These are phyloP conservation scores for Suillus subalutaceus DNA, from an alignment of 768 basidiomycete genomes.

Conservation along the genomic window DNA sequence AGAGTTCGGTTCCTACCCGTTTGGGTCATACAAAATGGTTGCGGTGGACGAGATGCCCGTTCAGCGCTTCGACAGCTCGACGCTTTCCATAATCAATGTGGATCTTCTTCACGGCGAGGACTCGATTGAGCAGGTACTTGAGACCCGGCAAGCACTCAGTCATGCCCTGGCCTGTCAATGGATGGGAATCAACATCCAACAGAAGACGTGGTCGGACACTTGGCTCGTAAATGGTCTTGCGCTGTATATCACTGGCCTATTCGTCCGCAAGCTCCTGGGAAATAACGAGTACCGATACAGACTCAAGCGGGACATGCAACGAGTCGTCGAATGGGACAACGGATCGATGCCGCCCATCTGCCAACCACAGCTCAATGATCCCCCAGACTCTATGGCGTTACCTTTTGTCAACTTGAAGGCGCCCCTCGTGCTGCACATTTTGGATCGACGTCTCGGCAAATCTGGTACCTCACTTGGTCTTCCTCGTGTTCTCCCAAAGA, in stretches of 20 bases:
- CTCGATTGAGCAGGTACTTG: constrained; percentile 91
- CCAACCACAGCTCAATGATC: constrained; percentile 82
- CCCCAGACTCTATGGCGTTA: constrained; percentile 76
- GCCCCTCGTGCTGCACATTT: constrained; percentile 93
- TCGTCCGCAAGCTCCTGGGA: constrained; percentile 84
- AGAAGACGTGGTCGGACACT: constrained; percentile 88
- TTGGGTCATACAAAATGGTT: constrained; percentile 90
- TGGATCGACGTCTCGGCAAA: constrained; percentile 92
- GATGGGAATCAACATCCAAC: constrained; percentile 95
- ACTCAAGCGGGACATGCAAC: constrained; percentile 95
- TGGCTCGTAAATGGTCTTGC: constrained; percentile 98
- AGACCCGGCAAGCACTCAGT: constrained; percentile 82
- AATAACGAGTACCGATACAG: constrained; percentile 97
- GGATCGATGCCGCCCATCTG: constrained; percentile 93
- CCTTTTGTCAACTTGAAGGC: constrained; percentile 95
- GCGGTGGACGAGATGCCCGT: constrained; percentile 89
- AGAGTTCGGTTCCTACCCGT: constrained; percentile 96
- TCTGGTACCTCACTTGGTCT: constrained; percentile 94
- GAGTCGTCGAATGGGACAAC: constrained; percentile 84
- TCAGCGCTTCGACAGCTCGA: constrained; percentile 83
- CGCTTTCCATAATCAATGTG: constrained; percentile 74
- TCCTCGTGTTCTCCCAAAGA: constrained; percentile 91
- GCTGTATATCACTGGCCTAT: constrained; percentile 87
- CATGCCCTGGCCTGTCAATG: constrained; percentile 95
- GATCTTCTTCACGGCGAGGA: constrained; percentile 88